phyloP scores from a whole-genome alignment of 2,329 filamentous ascomycete genomes.

The Lecanicillium sp. region DNA sequence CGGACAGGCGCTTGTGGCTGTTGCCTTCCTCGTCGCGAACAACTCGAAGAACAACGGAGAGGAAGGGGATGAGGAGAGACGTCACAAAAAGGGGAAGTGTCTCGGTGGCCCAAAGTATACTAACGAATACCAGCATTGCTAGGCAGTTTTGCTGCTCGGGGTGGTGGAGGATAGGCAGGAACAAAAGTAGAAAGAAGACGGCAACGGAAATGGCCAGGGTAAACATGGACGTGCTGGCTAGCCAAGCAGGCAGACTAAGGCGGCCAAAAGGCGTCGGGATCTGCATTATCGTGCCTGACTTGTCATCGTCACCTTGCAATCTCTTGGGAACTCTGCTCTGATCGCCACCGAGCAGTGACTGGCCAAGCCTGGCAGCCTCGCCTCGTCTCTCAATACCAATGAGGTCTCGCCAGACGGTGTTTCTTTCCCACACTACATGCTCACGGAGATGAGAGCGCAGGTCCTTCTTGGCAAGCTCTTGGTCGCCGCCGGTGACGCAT shows the following conservation, averaged over 20 bases:
- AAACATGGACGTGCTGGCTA: conserved; percentile 75
- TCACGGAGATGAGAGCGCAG: conserved; percentile 85
- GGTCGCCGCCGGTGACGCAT: conserved; percentile 74
- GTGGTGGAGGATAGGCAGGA: conserved; percentile 73
- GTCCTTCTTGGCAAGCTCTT: conserved; percentile 70
- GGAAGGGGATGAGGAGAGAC: conserved; percentile 84
- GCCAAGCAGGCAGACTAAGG: conserved; percentile 69
- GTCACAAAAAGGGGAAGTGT: conserved; percentile 96
- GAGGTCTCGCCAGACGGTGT: conserved; percentile 98
- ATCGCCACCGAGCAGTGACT: conserved; percentile 70
- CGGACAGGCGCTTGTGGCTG: conserved; percentile 61
- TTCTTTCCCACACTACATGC: conserved; percentile 97
- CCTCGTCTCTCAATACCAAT: conserved; percentile 95
- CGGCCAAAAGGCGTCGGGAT: conserved; percentile 73
- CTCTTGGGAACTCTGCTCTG: conserved; percentile 59
- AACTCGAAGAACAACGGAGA: conserved; percentile 79
- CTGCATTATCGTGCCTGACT: conserved; percentile 53
- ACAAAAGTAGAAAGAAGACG: conserved; percentile 67
- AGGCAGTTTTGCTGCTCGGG: conserved; percentile 94
- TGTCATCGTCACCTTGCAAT: conserved; percentile 77
- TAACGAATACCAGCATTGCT: conserved; percentile 88
- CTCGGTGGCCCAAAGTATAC: conserved; percentile 92
- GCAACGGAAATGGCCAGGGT: conserved; percentile 62
- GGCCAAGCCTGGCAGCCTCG: conserved; percentile 85
- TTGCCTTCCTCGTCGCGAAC: conserved; percentile 61